Evolutionary conservation across 108 stramenopile species (phyloP).

Genomic region (Nitzschia sp.): DNA sequence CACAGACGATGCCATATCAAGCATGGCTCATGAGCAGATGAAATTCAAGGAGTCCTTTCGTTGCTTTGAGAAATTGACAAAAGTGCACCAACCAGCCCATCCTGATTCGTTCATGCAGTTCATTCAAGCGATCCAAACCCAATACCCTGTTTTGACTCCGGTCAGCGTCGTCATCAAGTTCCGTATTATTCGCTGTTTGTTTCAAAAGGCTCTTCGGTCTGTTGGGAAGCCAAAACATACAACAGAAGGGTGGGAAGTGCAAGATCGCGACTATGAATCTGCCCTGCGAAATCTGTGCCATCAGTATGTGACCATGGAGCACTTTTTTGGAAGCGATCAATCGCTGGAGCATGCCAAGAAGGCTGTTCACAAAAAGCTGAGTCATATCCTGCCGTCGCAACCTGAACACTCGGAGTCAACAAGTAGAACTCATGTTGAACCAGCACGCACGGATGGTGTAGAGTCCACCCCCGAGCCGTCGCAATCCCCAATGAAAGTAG

Average conservation of each 20-base stretch:
- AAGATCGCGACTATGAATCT: constrained; percentile 47
- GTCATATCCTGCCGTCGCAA: background rate
- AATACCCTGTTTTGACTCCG: constrained; percentile 19
- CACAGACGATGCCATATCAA: background rate
- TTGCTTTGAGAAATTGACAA: constrained; percentile 53
- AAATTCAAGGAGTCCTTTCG: constrained; percentile 39
- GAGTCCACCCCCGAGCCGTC: background rate
- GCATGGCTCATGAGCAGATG: constrained; percentile 9
- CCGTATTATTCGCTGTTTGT: constrained; percentile 60
- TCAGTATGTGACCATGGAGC: constrained; percentile 74
- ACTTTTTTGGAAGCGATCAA: constrained; percentile 62
- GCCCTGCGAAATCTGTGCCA: constrained; percentile 62
- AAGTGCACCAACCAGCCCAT: constrained; percentile 69
- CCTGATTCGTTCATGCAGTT: constrained; percentile 64
- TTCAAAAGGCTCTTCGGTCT: constrained; percentile 61
- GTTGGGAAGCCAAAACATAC: constrained; percentile 32
- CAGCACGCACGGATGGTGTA: background rate
- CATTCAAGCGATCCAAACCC: constrained; percentile 36
- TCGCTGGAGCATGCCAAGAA: constrained; percentile 49
- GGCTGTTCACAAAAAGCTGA: constrained; percentile 54
- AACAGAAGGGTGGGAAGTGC: constrained; percentile 10
- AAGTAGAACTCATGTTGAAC: background rate
- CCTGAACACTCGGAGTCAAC: background rate
- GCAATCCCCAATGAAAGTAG: too few species aligned
- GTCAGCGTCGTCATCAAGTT: constrained; percentile 38